These are phyloP conservation scores for Mycena rebaudengoi DNA, from an alignment of 768 basidiomycete species.

Conservation along the genomic window DNA sequence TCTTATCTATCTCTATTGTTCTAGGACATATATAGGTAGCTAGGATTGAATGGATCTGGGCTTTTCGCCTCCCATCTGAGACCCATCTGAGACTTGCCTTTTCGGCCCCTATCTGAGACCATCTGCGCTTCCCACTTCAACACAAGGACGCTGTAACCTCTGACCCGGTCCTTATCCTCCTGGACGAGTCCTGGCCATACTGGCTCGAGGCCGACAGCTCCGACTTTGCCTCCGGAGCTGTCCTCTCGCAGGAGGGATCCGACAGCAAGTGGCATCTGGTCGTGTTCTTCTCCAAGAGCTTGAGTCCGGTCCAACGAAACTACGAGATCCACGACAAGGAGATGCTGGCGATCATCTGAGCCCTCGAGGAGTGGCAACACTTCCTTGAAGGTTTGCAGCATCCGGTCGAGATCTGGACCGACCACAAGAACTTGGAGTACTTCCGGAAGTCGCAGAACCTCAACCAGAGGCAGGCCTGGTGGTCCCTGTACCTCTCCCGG, in stretches of 20 bases:
- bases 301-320: slow-evolving; percentile 47
- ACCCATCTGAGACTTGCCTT: no score
- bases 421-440: slow-evolving; percentile 54
- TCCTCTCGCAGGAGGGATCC: slow-evolving; percentile 32
- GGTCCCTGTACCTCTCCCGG: slow-evolving; percentile 45
- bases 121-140: no score
- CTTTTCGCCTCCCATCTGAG: no score
- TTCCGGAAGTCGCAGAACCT: slow-evolving; percentile 49
- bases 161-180: slow-evolving; percentile 34
- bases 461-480: slow-evolving; percentile 50
- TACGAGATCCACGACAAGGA: slow-evolving; percentile 59
- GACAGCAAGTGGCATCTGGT: slow-evolving; percentile 44
- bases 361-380: no score
- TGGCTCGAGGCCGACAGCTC: slow-evolving; percentile 35
- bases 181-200: slow-evolving; percentile 21
- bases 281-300: slow-evolving; percentile 45
- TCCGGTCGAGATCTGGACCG: slow-evolving; percentile 40
- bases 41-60: no score
- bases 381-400: no score
- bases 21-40: no score
- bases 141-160: slow-evolving; percentile 30
- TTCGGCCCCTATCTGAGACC: no score
- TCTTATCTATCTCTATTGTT: no score
- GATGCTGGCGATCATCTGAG: slow-evolving; percentile 56
- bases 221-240: slow-evolving; percentile 30